Percentiles rank a stretch among this genome's conserved stretches.
Conservation (phyloP, 2,329 filamentous ascomycete genomes). For the Aspergillus melleus region DNA sequence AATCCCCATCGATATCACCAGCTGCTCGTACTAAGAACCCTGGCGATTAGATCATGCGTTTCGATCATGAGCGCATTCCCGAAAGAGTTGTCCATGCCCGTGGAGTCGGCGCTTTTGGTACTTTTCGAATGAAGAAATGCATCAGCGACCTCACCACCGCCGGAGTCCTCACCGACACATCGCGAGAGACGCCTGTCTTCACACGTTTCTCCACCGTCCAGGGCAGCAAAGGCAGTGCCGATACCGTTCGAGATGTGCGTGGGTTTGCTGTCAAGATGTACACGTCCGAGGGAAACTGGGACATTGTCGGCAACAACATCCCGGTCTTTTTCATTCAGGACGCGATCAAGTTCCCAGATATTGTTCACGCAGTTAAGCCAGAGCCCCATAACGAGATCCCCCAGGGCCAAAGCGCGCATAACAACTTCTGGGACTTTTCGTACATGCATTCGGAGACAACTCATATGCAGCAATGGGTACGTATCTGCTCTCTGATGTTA, state of each 20-base stretch:
- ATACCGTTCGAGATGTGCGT: constrained; percentile 80
- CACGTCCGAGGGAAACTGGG: constrained; percentile 74
- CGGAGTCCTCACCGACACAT: constrained; percentile 66
- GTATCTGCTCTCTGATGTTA: background rate
- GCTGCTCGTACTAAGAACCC: background rate
- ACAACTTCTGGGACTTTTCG: constrained; percentile 54
- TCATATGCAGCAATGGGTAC: constrained; percentile 36
- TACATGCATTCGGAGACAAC: constrained; percentile 35
- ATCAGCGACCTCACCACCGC: constrained; percentile 64
- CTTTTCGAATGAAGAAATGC: constrained; percentile 65
- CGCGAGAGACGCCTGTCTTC: constrained; percentile 65
- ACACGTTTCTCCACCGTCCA: constrained; percentile 77
- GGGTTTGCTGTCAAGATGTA: constrained; percentile 80
- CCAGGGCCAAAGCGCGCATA: constrained; percentile 50
- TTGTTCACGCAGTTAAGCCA: constrained; percentile 43
- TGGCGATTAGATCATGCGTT: constrained; percentile 53
- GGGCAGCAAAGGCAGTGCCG: constrained; percentile 72
- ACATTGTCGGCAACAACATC: constrained; percentile 45
- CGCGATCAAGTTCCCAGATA: constrained; percentile 42
- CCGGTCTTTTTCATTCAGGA: constrained; percentile 46
- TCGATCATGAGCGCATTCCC: constrained; percentile 73
- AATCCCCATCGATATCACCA: background rate
- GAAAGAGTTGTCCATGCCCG: constrained; percentile 69
- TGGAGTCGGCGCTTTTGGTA: constrained; percentile 65
- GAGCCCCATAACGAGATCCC: constrained; percentile 44